phyloP scores from a whole-genome alignment of 345 rosid genomes.

The Camelina neglecta region DNA sequence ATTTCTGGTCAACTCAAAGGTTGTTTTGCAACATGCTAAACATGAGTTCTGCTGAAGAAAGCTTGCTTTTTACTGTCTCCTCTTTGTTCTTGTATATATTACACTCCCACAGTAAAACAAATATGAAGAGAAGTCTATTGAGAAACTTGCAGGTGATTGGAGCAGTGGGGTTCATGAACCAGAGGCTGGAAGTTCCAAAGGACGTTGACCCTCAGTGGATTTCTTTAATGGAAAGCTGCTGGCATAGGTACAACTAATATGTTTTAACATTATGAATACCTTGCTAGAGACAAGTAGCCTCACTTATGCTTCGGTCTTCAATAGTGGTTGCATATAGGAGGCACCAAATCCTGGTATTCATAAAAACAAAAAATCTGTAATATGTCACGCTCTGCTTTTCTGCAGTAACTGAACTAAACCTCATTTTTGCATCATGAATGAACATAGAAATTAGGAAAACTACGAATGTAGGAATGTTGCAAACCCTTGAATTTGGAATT shows the following conservation, averaged over 20 bases:
- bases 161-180: slow-evolving; percentile 97
- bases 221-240: slow-evolving; percentile 85
- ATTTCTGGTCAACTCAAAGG: background rate
- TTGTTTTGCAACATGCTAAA: background rate
- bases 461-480: background rate
- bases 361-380: background rate
- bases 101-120: background rate
- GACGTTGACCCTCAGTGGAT: slow-evolving; percentile 85
- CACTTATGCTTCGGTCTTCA: background rate
- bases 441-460: background rate
- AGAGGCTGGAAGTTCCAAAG: slow-evolving; percentile 79
- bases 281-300: background rate
- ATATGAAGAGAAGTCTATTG: slow-evolving; percentile 43
- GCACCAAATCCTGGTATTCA: background rate
- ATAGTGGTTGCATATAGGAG: slow-evolving; percentile 9
- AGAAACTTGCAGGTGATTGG: slow-evolving; percentile 80
- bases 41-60: slow-evolving; percentile 6
- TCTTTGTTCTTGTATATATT: background rate
- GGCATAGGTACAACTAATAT: slow-evolving; percentile 61
- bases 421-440: slow-evolving; percentile 9
- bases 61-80: background rate
- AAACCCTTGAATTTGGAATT: background rate
- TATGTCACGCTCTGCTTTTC: background rate
- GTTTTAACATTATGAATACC: background rate
- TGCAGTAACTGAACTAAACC: slow-evolving; percentile 9